A percentile compares a stretch with the other conserved stretches of the same genome.
Evolutionary conservation across 1,139 yeast species (phyloP).

Genomic region (Magnusiomyces magnusii): DNA sequence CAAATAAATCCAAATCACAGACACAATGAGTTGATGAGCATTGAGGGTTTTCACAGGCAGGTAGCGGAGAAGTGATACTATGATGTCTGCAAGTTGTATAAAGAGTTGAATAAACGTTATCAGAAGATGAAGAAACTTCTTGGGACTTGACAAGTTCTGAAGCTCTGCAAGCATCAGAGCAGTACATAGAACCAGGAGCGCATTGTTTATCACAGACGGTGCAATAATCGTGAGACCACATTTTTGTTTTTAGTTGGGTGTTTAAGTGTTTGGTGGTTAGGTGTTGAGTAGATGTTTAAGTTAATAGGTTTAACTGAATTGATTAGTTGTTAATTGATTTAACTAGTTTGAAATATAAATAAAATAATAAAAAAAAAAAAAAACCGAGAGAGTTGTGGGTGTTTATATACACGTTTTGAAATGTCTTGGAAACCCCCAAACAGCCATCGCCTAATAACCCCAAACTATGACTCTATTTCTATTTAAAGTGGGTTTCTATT

Average conservation of each 20-base stretch:
- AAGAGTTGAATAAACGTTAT: conserved; percentile 16
- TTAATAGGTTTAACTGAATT: neutral
- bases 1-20: neutral
- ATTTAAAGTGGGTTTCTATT: neutral
- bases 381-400: neutral
- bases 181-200: conserved; percentile 21
- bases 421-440: too few relatives aligned
- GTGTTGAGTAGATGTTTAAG: neutral
- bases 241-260: too few relatives aligned
- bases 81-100: conserved; percentile 17
- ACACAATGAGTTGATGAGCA: conserved; percentile 1
- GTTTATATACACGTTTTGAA: neutral
- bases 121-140: conserved; percentile 14
- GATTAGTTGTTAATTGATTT: neutral
- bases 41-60: conserved; percentile 2
- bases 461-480: neutral
- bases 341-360: neutral
- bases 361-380: too few relatives aligned
- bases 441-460: neutral
- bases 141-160: conserved; percentile 7
- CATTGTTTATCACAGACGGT: conserved; percentile 39
- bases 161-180: conserved; percentile 35
- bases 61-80: conserved; percentile 10
- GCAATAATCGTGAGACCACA: conserved; percentile 39
- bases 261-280: neutral